Base-by-base conservation (phyloP, 352 stramenopile species). In the Halophytophthora batemanensis region DNA sequence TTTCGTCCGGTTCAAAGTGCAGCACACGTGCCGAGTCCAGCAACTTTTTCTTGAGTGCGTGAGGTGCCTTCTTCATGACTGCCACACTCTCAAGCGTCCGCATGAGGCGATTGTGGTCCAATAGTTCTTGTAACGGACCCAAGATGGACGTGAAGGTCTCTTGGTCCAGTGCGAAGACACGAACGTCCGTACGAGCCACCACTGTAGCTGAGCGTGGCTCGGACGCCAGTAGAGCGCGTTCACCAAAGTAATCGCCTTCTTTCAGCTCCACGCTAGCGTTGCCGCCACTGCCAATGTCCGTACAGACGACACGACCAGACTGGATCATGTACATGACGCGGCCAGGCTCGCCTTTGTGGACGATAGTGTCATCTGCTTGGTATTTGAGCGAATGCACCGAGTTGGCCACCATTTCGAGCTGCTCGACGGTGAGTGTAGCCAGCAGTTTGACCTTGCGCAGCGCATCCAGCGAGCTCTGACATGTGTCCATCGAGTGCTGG, bases 91-190 rank as follows among this genome's bases (percentile, higher is more conserved):
- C 60, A 2, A 87, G 49, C 19, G 71, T 64, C 10, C 70, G 69
- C 18, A 92, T 66, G 48, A 82, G 61, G 10, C 66, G 50, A 19
- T 80, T 84, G 42, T 89, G 66, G 35, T 95, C 68, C 13, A 98
- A 69, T 25, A 98, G 59, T 36, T 82, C 70, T 28, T 96, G 68
- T 14, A 98, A 66, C 25, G 94, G 81, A 17, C 93, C 93, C 23
- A 98, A 60, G 38, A 97, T 76, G 18, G 78, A 76, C 34, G 88
- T 77, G 65, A 98, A 98, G 7, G 93, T 95, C 48, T 96, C 74
- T 47, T 93, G 82, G 46, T 95, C 87, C 21, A 98, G 69, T 14
- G 76, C 86, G 49, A 86, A 72, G 13, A 82, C 45, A 0, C 60
- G 61, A 2, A 77, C 75, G 31, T 80, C 60, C 2, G 61, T 78